phyloP scores from a whole-genome alignment of 2,329 filamentous ascomycete genomes.

The Beauveria sp. region DNA sequence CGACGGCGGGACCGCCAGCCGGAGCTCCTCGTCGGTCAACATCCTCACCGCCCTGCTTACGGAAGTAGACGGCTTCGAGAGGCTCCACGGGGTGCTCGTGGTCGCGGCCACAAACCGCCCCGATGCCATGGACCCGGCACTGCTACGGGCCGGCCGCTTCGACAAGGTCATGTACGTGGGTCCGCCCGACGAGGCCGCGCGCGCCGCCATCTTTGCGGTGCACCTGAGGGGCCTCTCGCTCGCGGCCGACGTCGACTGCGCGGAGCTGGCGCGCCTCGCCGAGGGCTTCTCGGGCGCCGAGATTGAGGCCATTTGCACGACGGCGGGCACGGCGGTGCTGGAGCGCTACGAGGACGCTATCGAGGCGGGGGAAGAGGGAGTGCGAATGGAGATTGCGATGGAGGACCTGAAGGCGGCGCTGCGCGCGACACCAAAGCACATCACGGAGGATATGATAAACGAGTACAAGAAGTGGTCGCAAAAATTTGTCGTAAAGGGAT shows the following conservation, averaged over 20 bases:
- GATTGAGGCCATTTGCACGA: conserved; percentile 49
- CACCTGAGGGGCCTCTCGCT: conserved; percentile 56
- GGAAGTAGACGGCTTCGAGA: conserved; percentile 93
- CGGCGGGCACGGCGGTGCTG: conserved; percentile 35
- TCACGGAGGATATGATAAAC: conserved; percentile 50
- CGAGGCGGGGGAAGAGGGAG: conserved; percentile 19
- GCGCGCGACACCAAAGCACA: conserved; percentile 43
- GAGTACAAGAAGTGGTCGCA: conserved; percentile 51
- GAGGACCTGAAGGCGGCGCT: conserved; percentile 37
- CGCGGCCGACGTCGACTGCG: conserved; percentile 55
- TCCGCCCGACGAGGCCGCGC: conserved; percentile 64
- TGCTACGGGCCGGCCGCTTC: conserved; percentile 79
- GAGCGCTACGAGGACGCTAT: conserved; percentile 26
- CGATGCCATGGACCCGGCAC: conserved; percentile 74
- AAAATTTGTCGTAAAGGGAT: conserved; percentile 22
- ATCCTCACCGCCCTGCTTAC: conserved; percentile 84
- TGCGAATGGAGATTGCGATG: conserved; percentile 31
- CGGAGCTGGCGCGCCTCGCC: conserved; percentile 52
- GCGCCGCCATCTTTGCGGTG: conserved; percentile 68
- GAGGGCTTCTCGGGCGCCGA: conserved; percentile 85
- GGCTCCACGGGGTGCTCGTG: conserved; percentile 73
- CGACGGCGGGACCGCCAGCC: conserved; percentile 28
- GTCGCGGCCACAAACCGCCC: conserved; percentile 90
- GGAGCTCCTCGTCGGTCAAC: conserved; percentile 52
- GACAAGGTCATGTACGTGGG: conserved; percentile 81